A percentile compares a stretch with the other conserved stretches of the same genome.
phyloP scores from a whole-genome alignment of 2,329 filamentous ascomycete genomes.

The Lachnellula subtilissima region DNA sequence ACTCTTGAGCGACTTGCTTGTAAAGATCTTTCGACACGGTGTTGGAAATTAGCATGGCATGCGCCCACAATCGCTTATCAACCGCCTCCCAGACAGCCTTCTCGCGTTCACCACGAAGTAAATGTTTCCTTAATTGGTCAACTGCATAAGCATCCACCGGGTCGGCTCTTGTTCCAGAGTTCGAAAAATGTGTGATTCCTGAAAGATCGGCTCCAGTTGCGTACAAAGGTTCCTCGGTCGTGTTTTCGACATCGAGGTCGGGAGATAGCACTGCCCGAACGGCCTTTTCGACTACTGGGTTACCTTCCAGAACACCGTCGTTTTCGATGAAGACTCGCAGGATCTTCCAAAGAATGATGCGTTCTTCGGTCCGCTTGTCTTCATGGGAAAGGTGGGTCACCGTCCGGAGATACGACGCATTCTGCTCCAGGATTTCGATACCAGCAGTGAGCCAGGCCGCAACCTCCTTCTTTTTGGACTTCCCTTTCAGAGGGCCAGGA shows the following conservation, averaged over 20 bases:
- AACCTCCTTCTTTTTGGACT: constrained; percentile 94
- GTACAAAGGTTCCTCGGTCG: constrained; percentile 28
- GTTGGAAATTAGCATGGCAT: constrained; percentile 84
- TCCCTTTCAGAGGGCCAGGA: constrained; percentile 82
- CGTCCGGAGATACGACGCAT: constrained; percentile 35
- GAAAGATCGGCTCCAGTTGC: constrained; percentile 37
- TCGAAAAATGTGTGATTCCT: constrained; percentile 34
- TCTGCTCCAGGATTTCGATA: constrained; percentile 68
- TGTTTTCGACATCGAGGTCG: constrained; percentile 33
- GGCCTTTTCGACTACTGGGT: constrained; percentile 63
- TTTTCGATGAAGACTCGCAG: constrained; percentile 76
- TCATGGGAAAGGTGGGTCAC: constrained; percentile 50
- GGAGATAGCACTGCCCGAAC: constrained; percentile 72
- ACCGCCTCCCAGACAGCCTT: constrained; percentile 91
- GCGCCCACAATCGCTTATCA: constrained; percentile 91
- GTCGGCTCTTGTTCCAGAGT: constrained; percentile 50
- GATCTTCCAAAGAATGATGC: constrained; percentile 81
- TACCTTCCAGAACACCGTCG: constrained; percentile 77
- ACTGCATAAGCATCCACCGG: constrained; percentile 64
- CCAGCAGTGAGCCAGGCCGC: constrained; percentile 72
- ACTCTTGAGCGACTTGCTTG: constrained; percentile 91
- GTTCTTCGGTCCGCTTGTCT: constrained; percentile 72
- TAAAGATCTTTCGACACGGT: constrained; percentile 76
- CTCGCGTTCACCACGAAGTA: constrained; percentile 79
- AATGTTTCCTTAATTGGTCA: constrained; percentile 65